These are phyloP conservation scores for Diplodia intermedia DNA, from an alignment of 2,329 filamentous ascomycete species.

Conservation along the genomic window DNA sequence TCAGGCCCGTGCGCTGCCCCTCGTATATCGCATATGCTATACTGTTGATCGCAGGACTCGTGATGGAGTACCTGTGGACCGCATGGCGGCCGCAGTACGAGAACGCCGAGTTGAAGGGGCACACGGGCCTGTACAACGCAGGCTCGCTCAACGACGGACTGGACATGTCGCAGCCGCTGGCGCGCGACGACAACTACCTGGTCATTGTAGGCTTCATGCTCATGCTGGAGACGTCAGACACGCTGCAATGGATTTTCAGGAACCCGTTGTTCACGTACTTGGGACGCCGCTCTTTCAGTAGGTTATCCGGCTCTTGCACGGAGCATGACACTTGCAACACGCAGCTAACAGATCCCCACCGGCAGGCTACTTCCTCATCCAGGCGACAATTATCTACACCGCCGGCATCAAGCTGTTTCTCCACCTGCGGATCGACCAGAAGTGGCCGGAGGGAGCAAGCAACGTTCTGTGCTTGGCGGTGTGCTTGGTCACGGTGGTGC, in stretches of 20 bases:
- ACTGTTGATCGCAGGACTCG: conserved; percentile 45
- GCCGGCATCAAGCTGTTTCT: conserved; percentile 56
- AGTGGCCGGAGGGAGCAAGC: conserved; percentile 32
- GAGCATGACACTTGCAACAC: no score
- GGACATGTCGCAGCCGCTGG: conserved; percentile 45
- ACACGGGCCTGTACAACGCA: conserved; percentile 52
- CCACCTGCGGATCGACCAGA: conserved; percentile 36
- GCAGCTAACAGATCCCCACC: conserved; percentile 12
- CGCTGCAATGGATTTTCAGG: conserved; percentile 47
- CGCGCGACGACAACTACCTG: conserved; percentile 54
- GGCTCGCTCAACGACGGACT: conserved; percentile 47
- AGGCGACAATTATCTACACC: conserved; percentile 52
- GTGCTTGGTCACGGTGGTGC: conserved; percentile 40
- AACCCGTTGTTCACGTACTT: conserved; percentile 48
- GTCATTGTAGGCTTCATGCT: conserved; percentile 53
- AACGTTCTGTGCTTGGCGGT: conserved; percentile 36
- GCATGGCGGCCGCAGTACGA: conserved; percentile 47
- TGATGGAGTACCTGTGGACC: conserved; percentile 55
- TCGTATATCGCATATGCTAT: conserved; percentile 46
- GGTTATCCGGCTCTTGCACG: conserved; percentile 36
- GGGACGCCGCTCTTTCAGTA: conserved; percentile 54
- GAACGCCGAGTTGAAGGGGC: conserved; percentile 49
- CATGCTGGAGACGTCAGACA: conserved; percentile 50
- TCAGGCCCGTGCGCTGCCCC: conserved; percentile 5
- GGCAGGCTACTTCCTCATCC: conserved; percentile 52